Evolutionary conservation across 345 rosid genomes (phyloP), one percentile per base, ranked within the genome.

Genomic region (Gossypium herbaceum): DNA sequence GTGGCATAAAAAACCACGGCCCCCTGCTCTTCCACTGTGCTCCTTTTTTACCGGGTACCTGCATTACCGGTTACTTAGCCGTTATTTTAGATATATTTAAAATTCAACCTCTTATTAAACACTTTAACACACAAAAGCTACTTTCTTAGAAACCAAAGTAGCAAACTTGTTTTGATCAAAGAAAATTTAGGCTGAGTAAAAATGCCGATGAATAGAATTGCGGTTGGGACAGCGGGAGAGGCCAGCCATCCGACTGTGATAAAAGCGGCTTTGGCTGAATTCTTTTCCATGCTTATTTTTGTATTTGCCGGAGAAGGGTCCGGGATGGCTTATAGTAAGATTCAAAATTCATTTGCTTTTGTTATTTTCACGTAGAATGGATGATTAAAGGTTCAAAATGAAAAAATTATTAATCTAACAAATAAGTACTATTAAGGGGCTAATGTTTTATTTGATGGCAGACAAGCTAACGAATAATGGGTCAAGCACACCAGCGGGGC

Each of bases 291-390:
- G 88, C 64, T 93, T 69, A 93, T 93, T 74, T 93, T 91, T 69
- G 93, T 93, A 24, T 93, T 93, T 16, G 98, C 94, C 2, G 98
- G 98, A 41, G 82, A 88, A 85, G 98, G 98, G 12, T 91, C 97
- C 0, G 98, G 98, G 63, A 91, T 93, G 97, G 97, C 94, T 51
- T 91, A 83, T 44, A 87, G 93, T 82, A 90, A 79, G 89, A 19
- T 62, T 54, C 12, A 15, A 20, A 8, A 45, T 22, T 13, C 41
- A 4, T 34, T 34, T 5, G 7, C 34, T 29, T 29, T 3, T 29
- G 34, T 29, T 29, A 29, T 29, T 29, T 29, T 3, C 41, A 34
- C 1, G 41, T 34, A 4, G 41, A 34, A 34, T 34, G 41, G 39
- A 4, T 34, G 7, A 34, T 34, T 29, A 29, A 29, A 29, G 34